Evolutionary conservation across 2,329 filamentous ascomycete species (phyloP), one percentile per base, ranked within the genome.

Genomic region (Aspergillus pseudoterreus): DNA sequence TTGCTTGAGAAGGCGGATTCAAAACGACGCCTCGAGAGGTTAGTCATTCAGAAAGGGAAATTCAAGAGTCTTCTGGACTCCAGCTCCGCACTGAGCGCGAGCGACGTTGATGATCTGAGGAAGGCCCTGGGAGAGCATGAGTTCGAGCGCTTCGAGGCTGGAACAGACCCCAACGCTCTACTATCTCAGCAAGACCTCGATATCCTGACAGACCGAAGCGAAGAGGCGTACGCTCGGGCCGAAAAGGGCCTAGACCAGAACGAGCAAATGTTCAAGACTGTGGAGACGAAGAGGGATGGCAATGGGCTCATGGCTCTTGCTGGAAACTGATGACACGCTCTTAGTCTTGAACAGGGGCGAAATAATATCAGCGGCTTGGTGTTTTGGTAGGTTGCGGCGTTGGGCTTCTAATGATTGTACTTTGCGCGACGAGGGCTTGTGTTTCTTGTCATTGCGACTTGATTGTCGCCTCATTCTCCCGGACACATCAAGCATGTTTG

Each of bases 31-130:
- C 79, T 99, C 0, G 94, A 99, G 68, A 95, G 96, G 66, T 78
- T 99, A 0, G 90, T 99, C 6, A 99, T 99, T 63, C 88, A 92
- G 55, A 97, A 97, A 68, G 92, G 92, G 2, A 85, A 88, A 4
- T 92, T 95, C 71, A 83, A 80, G 57, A 85, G 81, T 10, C 83
- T 91, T 72, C 63, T 77, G 1, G 70, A 87, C 62, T 84, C 84
- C 60, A 59, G 75, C 48, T 50, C 76, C 39, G 75, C 65, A 47
- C 82, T 55, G 5, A 67, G 51, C 5, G 70, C 70, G 15, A 70
- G 70, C 15, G 70, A 88, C 1, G 80, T 85, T 47, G 78, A 81
- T 19, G 81, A 91, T 9, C 75, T 88, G 21, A 80, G 78, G 55
- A 79, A 80, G 5, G 73, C 88, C 10, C 72, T 91, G 3, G 74